phyloP scores from a whole-genome alignment of 108 stramenopile genomes.

The Conticribra weissflogii region DNA sequence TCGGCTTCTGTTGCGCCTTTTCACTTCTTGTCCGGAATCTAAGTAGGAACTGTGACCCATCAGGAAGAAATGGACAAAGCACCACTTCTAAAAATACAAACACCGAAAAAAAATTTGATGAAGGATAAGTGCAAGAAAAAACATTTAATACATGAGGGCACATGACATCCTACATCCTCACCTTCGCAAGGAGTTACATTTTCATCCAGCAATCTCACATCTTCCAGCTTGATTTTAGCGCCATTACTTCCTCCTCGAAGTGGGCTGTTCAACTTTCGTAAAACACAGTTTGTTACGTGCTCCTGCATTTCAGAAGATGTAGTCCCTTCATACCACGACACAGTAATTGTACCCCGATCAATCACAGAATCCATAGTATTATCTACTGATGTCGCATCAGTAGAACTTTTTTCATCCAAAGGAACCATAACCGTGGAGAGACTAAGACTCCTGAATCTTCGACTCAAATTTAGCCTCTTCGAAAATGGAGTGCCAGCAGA shows the following conservation, averaged over 20 bases:
- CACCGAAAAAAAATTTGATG: constrained; percentile 3
- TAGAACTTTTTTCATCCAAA: constrained; percentile 12
- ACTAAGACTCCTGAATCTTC: constrained; percentile 22
- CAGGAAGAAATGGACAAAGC: constrained; percentile 78
- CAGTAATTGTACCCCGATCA: constrained; percentile 66
- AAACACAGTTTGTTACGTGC: constrained; percentile 73
- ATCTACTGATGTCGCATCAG: background rate
- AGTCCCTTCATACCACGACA: constrained; percentile 88
- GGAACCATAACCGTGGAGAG: background rate
- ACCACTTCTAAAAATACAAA: constrained; percentile 66
- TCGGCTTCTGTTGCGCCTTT: constrained; percentile 25
- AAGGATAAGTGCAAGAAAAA: no score
- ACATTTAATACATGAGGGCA: no score
- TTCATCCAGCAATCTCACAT: constrained; percentile 77
- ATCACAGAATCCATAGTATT: constrained; percentile 1
- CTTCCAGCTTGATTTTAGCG: constrained; percentile 45
- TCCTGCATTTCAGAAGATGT: constrained; percentile 68
- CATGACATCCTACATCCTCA: constrained; percentile 50
- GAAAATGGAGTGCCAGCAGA: constrained; percentile 4
- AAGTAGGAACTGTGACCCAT: constrained; percentile 71
- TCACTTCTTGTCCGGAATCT: constrained; percentile 56
- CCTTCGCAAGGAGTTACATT: constrained; percentile 69
- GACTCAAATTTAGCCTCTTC: background rate
- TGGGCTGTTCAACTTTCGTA: constrained; percentile 21
- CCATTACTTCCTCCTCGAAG: background rate